Evolutionary conservation across 805 yeast species (phyloP).

Genomic region (Ogataea polymorpha): DNA sequence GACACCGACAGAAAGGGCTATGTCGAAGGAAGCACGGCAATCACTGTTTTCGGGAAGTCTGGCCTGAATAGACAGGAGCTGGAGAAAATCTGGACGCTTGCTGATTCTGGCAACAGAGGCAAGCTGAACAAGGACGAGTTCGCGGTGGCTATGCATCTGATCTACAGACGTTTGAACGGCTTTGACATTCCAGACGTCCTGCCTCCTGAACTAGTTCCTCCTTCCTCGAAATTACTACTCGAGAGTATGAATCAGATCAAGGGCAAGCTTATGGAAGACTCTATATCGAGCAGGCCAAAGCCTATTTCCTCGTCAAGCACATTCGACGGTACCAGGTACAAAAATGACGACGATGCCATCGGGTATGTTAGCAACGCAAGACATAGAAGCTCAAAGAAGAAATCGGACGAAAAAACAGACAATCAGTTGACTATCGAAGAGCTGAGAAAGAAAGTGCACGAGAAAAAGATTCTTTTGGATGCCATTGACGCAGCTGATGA

Average conservation of each 20-base stretch:
- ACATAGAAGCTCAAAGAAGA: slow-evolving; percentile 43
- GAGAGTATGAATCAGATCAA: slow-evolving; percentile 71
- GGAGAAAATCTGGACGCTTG: slow-evolving; percentile 86
- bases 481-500: slow-evolving; percentile 69
- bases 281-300: slow-evolving; percentile 25
- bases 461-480: slow-evolving; percentile 66
- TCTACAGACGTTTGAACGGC: slow-evolving; percentile 87
- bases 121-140: slow-evolving; percentile 85
- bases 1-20: slow-evolving; percentile 66
- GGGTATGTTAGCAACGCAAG: slow-evolving; percentile 60
- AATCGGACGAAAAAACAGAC: slow-evolving; percentile 17
- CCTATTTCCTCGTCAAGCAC: slow-evolving; percentile 28
- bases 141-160: slow-evolving; percentile 95
- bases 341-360: slow-evolving; percentile 69
- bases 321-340: slow-evolving; percentile 56
- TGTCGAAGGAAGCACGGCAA: slow-evolving; percentile 78
- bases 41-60: slow-evolving; percentile 83
- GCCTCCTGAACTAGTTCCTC: slow-evolving; percentile 90
- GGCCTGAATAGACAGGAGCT: slow-evolving; percentile 83
- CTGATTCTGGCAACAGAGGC: slow-evolving; percentile 81
- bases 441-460: slow-evolving; percentile 63
- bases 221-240: slow-evolving; percentile 71
- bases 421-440: slow-evolving; percentile 46
- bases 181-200: slow-evolving; percentile 75
- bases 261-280: slow-evolving; percentile 48